phyloP scores from a whole-genome alignment of 2,329 filamentous ascomycete species.

The Xylaria sp. region DNA sequence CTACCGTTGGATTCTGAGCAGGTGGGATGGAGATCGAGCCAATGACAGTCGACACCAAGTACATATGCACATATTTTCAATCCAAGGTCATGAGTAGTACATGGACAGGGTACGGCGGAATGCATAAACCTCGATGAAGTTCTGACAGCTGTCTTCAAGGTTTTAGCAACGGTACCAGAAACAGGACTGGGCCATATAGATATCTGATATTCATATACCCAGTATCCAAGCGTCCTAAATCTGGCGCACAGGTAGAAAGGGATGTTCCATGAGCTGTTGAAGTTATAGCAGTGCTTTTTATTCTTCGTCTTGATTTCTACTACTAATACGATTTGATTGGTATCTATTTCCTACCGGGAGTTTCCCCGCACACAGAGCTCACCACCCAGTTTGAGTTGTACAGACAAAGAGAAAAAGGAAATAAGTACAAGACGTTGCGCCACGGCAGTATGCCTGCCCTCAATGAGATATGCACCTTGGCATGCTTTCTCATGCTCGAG shows the following conservation, averaged over 20 bases:
- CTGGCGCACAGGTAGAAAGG: not conserved
- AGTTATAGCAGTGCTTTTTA: slow-evolving; percentile 4
- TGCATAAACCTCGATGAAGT: not conserved
- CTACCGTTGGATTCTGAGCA: not conserved
- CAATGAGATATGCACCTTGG: not conserved
- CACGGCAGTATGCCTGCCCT: slow-evolving; percentile 12
- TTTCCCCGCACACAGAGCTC: slow-evolving; percentile 8
- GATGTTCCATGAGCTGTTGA: not conserved
- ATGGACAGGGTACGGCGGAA: not conserved
- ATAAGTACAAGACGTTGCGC: slow-evolving; percentile 28
- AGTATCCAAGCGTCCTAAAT: not conserved
- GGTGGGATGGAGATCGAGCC: not conserved
- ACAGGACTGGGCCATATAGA: not conserved
- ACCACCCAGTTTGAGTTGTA: slow-evolving; percentile 26
- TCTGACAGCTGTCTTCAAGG: not conserved
- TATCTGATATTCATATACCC: not conserved
- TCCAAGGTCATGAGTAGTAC: not conserved
- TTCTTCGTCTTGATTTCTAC: slow-evolving; percentile 25
- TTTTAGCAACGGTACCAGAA: not conserved
- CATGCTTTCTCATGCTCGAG: not conserved
- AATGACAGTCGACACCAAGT: not conserved
- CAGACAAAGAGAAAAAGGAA: slow-evolving; percentile 34
- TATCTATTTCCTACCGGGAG: slow-evolving; percentile 25
- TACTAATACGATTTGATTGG: slow-evolving; percentile 34
- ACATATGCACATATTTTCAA: not conserved